Percentiles rank a stretch among this genome's conserved stretches.
These are phyloP conservation scores for Sapria himalayana DNA, from an alignment of 345 rosid genomes.

Conservation along the genomic window DNA sequence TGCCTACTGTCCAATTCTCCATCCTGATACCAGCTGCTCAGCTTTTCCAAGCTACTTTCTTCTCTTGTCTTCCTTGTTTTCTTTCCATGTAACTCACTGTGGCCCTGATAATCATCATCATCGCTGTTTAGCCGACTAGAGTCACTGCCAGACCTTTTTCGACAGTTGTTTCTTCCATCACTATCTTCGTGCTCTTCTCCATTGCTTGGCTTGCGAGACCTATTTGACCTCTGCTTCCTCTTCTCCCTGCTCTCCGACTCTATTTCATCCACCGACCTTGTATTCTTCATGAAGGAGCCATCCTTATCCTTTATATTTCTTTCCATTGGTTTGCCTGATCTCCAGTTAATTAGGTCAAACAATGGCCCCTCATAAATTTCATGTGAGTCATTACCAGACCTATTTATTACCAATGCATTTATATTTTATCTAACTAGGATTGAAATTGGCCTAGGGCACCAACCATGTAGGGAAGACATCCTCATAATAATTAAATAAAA, in stretches of 20 bases:
- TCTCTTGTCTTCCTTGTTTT: constrained; percentile 62
- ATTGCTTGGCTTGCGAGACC: constrained; percentile 30
- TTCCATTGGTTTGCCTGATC: no score
- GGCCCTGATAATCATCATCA: constrained; percentile 43
- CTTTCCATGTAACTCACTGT: constrained; percentile 27
- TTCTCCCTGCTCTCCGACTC: constrained; percentile 40
- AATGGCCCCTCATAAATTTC: no score
- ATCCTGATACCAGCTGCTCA: constrained; percentile 84
- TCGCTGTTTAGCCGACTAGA: constrained; percentile 32
- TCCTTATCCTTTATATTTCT: constrained; percentile 31
- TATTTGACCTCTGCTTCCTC: constrained; percentile 43
- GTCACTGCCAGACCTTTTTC: constrained; percentile 37
- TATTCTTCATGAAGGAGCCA: constrained; percentile 22
- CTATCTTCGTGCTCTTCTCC: constrained; percentile 37
- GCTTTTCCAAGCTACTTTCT: constrained; percentile 74
- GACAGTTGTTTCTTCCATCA: constrained; percentile 28
- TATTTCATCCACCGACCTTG: constrained; percentile 28
- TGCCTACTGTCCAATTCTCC: constrained; percentile 51
- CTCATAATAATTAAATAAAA: no score
- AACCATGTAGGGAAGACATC: no score
- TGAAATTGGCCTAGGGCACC: no score
- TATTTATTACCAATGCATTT: no score
- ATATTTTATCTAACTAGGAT: no score
- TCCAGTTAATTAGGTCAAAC: no score
- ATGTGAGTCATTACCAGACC: no score